Percentiles rank a stretch among this genome's conserved stretches.
Evolutionary conservation across 2,329 filamentous ascomycete species (phyloP).

Genomic region (Zymoseptoria passerinii): DNA sequence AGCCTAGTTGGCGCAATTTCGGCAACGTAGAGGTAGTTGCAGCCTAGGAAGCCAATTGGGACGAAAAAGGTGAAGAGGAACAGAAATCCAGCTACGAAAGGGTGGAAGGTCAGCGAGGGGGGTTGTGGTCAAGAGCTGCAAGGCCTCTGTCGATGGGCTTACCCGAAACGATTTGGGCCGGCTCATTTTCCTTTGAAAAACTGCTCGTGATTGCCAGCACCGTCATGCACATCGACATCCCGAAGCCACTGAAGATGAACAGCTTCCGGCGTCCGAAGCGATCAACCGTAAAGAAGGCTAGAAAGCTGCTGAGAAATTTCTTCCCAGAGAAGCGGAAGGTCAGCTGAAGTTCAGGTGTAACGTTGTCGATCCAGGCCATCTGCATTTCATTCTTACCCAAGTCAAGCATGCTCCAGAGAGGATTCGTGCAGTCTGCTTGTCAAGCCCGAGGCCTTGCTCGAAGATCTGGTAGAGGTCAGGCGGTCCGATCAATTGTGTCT

Average conservation of each 20-base stretch:
- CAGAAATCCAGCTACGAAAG: too few species aligned
- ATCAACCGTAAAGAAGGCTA: constrained; percentile 45
- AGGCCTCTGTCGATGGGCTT: neutral
- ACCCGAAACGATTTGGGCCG: constrained; percentile 42
- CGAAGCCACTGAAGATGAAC: constrained; percentile 45
- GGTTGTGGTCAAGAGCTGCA: too few species aligned
- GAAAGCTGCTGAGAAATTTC: constrained; percentile 46
- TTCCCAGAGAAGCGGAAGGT: neutral
- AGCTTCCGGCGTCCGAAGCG: constrained; percentile 42
- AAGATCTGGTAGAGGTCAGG: constrained; percentile 12
- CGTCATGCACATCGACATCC: constrained; percentile 50
- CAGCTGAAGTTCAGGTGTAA: neutral
- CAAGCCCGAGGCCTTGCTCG: constrained; percentile 30
- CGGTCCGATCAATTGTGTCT: neutral
- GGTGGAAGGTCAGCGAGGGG: too few species aligned
- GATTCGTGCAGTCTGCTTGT: constrained; percentile 33
- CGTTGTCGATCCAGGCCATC: neutral
- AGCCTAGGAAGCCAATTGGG: constrained; percentile 51
- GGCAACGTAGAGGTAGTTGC: constrained; percentile 53
- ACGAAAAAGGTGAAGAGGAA: too few species aligned
- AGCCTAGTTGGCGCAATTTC: constrained; percentile 48
- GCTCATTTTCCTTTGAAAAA: constrained; percentile 38
- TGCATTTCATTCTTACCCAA: constrained; percentile 21
- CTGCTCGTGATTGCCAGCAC: constrained; percentile 46
- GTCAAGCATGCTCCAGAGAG: constrained; percentile 45